Percentiles rank a stretch among this genome's conserved stretches.
Evolutionary conservation across 106 monocot genomes (phyloP).

Genomic region (Acanthochlamys bracteata): DNA sequence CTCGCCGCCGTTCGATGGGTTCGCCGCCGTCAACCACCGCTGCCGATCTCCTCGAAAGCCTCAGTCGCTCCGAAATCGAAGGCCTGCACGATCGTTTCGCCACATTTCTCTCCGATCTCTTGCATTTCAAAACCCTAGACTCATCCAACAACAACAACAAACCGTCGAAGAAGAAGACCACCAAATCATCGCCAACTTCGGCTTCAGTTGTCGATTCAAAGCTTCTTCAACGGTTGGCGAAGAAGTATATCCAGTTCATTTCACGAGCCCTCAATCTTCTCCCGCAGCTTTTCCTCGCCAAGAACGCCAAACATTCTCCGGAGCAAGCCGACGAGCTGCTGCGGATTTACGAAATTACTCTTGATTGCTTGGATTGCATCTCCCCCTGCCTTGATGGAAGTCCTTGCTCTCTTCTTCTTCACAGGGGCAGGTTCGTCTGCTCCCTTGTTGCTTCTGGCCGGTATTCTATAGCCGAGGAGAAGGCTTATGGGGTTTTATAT

Average conservation of each 20-base stretch:
- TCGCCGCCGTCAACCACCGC: conserved; percentile 6
- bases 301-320: neutral
- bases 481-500: conserved; percentile 35
- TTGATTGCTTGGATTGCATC: conserved; percentile 53
- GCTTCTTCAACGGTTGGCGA: conserved; percentile 42
- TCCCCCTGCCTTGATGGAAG: conserved; percentile 45
- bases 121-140: neutral
- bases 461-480: conserved; percentile 39
- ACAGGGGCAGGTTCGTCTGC: conserved; percentile 34
- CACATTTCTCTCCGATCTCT: conserved; percentile 18
- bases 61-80: conserved; percentile 2
- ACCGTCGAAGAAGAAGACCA: conserved; percentile 19
- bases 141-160: too few species aligned
- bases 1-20: conserved; percentile 7
- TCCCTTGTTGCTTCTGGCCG: conserved; percentile 45
- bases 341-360: conserved; percentile 30
- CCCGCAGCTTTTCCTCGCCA: conserved; percentile 22
- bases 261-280: conserved; percentile 40
- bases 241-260: conserved; percentile 56
- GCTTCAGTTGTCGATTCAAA: neutral
- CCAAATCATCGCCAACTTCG: neutral
- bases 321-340: conserved; percentile 28
- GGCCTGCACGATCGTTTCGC: conserved; percentile 25
- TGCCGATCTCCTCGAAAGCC: conserved; percentile 16
- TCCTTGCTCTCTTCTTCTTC: conserved; percentile 41